Evolutionary conservation across 441 rosid genomes (phyloP).

Genomic region (Gossypium lobatum): DNA sequence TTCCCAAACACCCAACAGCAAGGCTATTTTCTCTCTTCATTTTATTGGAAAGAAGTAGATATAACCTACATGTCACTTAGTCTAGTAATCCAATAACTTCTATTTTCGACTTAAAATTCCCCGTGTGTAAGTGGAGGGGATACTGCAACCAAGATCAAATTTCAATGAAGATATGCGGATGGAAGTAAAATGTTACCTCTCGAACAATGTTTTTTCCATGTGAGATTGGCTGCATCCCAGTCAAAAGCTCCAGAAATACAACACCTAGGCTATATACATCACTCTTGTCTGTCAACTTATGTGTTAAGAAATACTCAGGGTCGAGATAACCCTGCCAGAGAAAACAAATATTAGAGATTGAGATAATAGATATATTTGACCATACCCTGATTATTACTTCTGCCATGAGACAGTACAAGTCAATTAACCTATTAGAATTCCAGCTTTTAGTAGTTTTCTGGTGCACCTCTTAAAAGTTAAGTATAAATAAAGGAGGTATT

Average conservation of each 20-base stretch:
- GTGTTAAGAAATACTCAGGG: slow-evolving; percentile 92
- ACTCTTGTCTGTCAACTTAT: slow-evolving; percentile 90
- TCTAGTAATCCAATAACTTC: background rate
- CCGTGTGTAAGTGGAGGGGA: background rate
- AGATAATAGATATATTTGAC: background rate
- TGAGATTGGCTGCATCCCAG: slow-evolving; percentile 90
- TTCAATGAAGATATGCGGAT: background rate
- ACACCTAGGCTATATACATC: slow-evolving; percentile 97
- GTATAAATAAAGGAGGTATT: background rate
- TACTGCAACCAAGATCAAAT: background rate
- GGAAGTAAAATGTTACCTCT: slow-evolving; percentile 47
- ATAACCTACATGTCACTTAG: background rate
- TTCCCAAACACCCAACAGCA: background rate
- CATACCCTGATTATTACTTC: background rate
- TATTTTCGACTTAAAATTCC: background rate
- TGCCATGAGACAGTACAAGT: background rate
- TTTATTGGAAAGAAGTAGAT: slow-evolving; percentile 3
- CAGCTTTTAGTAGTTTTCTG: background rate
- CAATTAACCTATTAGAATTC: background rate
- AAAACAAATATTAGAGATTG: slow-evolving; percentile 3
- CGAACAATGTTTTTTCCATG: slow-evolving; percentile 95
- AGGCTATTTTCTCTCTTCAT: background rate
- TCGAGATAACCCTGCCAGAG: slow-evolving; percentile 90
- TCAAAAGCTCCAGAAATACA: slow-evolving; percentile 84
- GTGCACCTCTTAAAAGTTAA: background rate